Percentiles rank a stretch among this genome's conserved stretches.
Evolutionary conservation across 805 yeast species (phyloP).

Genomic region (Cyberlindnera meyerae): DNA sequence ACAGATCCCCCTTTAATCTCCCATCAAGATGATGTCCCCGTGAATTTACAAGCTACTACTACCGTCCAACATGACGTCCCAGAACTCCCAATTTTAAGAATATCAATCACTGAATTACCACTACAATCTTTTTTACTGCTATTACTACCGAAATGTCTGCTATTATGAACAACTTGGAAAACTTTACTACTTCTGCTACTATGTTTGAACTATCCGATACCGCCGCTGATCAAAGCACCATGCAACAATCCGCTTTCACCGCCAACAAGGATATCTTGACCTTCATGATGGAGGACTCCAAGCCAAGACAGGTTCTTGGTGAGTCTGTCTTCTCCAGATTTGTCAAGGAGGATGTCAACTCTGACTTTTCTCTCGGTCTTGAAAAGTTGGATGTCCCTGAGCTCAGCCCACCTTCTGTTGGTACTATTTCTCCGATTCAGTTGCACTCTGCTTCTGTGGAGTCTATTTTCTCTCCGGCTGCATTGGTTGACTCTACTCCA

Average conservation of each 20-base stretch:
- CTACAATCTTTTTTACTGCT: conserved; percentile 4
- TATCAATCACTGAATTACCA: conserved; percentile 4
- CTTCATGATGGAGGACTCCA: conserved; percentile 6
- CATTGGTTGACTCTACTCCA: conserved; percentile 52
- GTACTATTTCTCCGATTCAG: conserved; percentile 44
- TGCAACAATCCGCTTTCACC: too few species aligned
- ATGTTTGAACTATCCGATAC: conserved; percentile 26
- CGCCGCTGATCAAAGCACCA: conserved; percentile 15
- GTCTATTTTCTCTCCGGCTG: conserved; percentile 35
- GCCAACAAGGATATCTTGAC: too few species aligned
- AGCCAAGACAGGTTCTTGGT: conserved; percentile 27
- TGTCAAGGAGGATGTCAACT: conserved; percentile 16
- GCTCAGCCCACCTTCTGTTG: conserved; percentile 24
- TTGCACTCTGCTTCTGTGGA: conserved; percentile 63
- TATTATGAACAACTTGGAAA: conserved; percentile 2
- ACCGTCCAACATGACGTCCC: conserved; percentile 26
- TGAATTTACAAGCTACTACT: conserved; percentile 25
- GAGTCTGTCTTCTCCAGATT: conserved; percentile 26
- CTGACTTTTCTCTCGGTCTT: conserved; percentile 21
- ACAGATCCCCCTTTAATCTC: too few species aligned
- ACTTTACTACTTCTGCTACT: conserved; percentile 15
- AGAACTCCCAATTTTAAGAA: conserved; percentile 2
- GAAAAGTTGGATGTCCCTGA: conserved; percentile 22
- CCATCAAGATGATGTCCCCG: too few species aligned
- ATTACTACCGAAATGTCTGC: conserved; percentile 7